These are phyloP conservation scores for Paecilomyces niveus DNA, from an alignment of 2,329 filamentous ascomycete species.

Conservation along the genomic window DNA sequence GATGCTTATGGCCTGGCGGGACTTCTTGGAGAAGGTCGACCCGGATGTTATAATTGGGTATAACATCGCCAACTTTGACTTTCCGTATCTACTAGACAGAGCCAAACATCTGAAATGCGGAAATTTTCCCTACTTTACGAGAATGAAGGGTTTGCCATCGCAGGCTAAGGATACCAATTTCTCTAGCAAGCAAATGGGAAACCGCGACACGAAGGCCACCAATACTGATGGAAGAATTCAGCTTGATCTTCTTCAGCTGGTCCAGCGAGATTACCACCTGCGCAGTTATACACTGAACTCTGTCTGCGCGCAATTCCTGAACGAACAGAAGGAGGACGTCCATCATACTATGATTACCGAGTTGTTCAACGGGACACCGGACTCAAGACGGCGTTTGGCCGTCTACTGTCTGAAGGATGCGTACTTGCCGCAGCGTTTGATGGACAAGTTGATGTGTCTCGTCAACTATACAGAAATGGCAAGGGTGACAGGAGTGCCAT, in stretches of 20 bases:
- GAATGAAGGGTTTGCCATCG: constrained; percentile 65
- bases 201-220: constrained; percentile 85
- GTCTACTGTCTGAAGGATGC: constrained; percentile 98
- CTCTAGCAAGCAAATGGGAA: constrained; percentile 97
- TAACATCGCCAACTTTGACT: constrained; percentile 98
- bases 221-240: constrained; percentile 93
- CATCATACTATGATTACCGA: constrained; percentile 99
- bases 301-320: constrained; percentile 87
- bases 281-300: constrained; percentile 97
- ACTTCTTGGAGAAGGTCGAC: constrained; percentile 83
- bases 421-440: constrained; percentile 83
- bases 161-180: constrained; percentile 74
- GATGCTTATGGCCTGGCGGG: constrained; percentile 87
- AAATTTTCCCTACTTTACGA: constrained; percentile 81
- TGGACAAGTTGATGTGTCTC: constrained; percentile 98
- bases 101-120: constrained; percentile 74
- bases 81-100: constrained; percentile 86
- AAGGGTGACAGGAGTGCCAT: constrained; percentile 95
- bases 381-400: constrained; percentile 82
- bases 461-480: constrained; percentile 99
- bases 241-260: constrained; percentile 85
- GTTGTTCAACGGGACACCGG: constrained; percentile 89
- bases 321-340: constrained; percentile 97
- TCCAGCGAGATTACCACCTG: constrained; percentile 90
- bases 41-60: constrained; percentile 98